Percentiles rank a stretch among this genome's conserved stretches.
Conservation (phyloP, 2,329 filamentous ascomycete genomes). For the Neofusicoccum cordaticola region DNA sequence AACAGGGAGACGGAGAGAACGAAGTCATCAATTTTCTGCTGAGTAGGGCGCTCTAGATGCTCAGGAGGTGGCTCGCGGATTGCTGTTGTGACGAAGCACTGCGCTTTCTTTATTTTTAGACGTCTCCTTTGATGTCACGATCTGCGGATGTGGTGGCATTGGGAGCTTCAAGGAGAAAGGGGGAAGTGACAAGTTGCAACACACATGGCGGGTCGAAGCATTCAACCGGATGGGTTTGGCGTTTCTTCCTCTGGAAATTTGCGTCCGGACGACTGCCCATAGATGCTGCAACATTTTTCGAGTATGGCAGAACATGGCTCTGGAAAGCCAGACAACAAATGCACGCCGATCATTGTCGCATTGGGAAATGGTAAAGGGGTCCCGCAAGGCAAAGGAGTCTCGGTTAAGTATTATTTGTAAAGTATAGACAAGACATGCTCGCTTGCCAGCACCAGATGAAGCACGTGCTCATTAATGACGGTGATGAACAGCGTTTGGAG, state of each 20-base stretch:
- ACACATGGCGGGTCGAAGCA: too few relatives aligned
- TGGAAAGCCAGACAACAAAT: background rate
- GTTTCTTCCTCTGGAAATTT: background rate
- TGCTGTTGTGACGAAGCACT: background rate
- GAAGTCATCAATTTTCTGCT: conserved; percentile 21
- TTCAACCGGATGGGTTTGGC: too few relatives aligned
- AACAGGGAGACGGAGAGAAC: conserved; percentile 25
- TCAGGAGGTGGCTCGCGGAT: background rate
- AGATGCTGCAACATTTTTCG: too few relatives aligned
- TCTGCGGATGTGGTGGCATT: background rate
- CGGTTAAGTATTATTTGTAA: background rate
- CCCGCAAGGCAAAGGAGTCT: background rate
- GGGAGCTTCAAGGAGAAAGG: background rate
- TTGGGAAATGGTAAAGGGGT: background rate
- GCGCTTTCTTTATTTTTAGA: background rate
- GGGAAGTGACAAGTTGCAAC: background rate
- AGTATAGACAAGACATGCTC: background rate
- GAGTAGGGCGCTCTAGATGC: background rate
- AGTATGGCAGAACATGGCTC: too few relatives aligned
- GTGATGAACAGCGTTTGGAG: background rate
- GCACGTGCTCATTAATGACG: background rate
- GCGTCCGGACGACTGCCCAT: background rate
- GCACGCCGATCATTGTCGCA: background rate
- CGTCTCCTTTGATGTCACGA: background rate
- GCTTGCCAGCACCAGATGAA: background rate